Evolutionary conservation across 1,139 yeast species (phyloP).

Genomic region (Kodamaea plutei): DNA sequence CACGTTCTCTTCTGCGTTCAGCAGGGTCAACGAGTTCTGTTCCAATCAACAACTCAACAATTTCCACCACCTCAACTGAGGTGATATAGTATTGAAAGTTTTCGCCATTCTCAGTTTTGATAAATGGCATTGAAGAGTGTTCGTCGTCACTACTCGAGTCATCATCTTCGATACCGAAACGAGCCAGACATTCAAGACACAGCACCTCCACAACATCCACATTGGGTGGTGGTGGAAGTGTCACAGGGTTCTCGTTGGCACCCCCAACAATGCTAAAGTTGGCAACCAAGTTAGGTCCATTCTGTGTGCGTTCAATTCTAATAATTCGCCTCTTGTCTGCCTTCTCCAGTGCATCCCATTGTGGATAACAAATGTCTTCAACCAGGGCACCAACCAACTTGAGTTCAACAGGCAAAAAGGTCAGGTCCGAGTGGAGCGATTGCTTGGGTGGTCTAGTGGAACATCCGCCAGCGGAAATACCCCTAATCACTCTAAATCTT

Average conservation of each 20-base stretch:
- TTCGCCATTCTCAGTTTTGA: constrained; percentile 15
- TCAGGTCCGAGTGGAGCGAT: constrained; percentile 26
- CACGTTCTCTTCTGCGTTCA: constrained; percentile 55
- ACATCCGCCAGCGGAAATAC: constrained; percentile 57
- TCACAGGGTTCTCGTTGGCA: constrained; percentile 45
- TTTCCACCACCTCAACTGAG: constrained; percentile 61
- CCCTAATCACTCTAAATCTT: constrained; percentile 48
- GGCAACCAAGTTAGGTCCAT: constrained; percentile 43
- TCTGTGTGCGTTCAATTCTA: constrained; percentile 52
- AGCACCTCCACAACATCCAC: constrained; percentile 56
- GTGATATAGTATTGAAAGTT: constrained; percentile 50
- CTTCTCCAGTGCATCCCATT: constrained; percentile 46
- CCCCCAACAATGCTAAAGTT: constrained; percentile 50
- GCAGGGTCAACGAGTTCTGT: constrained; percentile 43
- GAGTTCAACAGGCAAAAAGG: constrained; percentile 45
- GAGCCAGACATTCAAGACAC: constrained; percentile 46
- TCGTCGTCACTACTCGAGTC: constrained; percentile 18
- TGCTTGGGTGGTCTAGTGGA: constrained; percentile 53
- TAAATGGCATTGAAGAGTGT: constrained; percentile 7
- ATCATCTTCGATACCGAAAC: constrained; percentile 31
- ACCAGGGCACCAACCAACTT: constrained; percentile 41
- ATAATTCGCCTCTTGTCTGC: constrained; percentile 53
- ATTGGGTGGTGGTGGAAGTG: constrained; percentile 32
- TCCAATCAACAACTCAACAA: constrained; percentile 57
- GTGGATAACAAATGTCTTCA: constrained; percentile 46